Base-by-base conservation (phyloP, 2,329 filamentous ascomycete genomes). In the Nigrospora osmanthi region DNA sequence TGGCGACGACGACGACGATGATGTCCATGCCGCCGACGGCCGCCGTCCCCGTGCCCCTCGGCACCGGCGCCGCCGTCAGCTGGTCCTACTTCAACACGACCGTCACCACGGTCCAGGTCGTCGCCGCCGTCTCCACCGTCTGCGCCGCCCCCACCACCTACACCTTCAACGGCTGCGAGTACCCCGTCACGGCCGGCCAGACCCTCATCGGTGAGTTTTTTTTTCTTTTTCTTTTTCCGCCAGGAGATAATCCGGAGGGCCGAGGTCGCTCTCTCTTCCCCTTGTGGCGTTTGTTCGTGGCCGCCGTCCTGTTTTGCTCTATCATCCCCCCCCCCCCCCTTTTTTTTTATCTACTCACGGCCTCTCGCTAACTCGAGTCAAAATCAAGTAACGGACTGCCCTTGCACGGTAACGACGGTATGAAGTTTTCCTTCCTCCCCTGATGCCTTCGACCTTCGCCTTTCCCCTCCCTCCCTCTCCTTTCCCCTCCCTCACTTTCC, bases 331-430 rank as follows among this genome's bases (percentile, higher is more conserved):
- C 19, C 19, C 19, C 19, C 19, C 23, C 23, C 23, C 23, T 28
- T 10, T 10, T 28, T 10, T 10, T 7, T 4, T 4, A 23, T 23
- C 7, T 7, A 4, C 23, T 10, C 23, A 28, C 9, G 4, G 23
- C 23, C 23, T 28, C 23, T 28, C 23, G 7, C 23, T 28, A 10
- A 28, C 7, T 28, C 66, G 70, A 58, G 70, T 78, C 63, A 75
- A 54, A 73, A 72, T 45, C 79, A 73, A 55, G 71, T 83, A 45
- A 70, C 67, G 34, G 65, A 76, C 58, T 78, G 74, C 62, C 72
- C 73, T 47, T 77, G 73, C 67, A 75, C 73, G 38, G 49, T 65
- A 35, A 56, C 58, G 23, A 59, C 51, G 6, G 59, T 62, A 53
- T 45, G 58, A n/a, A n/a, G n/a, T n/a, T 51, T 37, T 37, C 40